Conservation (phyloP, 495 filamentous ascomycete genomes). For the Usnea hakonensis region DNA sequence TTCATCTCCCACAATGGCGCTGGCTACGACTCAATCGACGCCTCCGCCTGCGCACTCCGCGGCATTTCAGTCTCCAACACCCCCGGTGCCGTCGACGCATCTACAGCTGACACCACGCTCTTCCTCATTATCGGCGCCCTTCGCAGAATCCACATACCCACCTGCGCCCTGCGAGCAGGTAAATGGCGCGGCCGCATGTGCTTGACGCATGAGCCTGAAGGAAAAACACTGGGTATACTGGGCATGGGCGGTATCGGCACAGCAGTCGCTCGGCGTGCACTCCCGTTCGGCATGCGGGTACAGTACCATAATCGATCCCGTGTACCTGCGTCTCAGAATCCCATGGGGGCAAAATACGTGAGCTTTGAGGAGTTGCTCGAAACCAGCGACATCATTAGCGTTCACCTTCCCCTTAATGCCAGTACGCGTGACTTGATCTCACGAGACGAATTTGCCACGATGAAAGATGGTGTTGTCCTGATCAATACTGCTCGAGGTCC, state of each 20-base stretch:
- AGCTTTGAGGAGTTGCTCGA: conserved; percentile 43
- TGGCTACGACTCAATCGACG: conserved; percentile 76
- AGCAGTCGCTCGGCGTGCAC: conserved; percentile 62
- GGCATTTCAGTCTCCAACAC: conserved; percentile 61
- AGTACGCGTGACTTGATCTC: conserved; percentile 61
- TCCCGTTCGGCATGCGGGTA: conserved; percentile 62
- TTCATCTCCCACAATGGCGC: conserved; percentile 85
- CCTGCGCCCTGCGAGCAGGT: conserved; percentile 53
- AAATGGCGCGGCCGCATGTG: conserved; percentile 46
- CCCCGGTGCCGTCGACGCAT: conserved; percentile 58
- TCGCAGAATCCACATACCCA: conserved; percentile 56
- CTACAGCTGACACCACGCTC: conserved; percentile 64
- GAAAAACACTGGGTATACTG: conserved; percentile 68
- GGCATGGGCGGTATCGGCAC: conserved; percentile 81
- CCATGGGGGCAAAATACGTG: conserved; percentile 24
- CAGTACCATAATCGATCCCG: conserved; percentile 63
- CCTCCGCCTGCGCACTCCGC: conserved; percentile 55
- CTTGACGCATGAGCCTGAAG: conserved; percentile 59
- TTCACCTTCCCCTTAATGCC: conserved; percentile 67
- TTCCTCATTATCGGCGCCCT: conserved; percentile 65
- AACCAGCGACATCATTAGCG: conserved; percentile 61
- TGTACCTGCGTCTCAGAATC: conserved; percentile 44
- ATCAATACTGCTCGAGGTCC: conserved; percentile 69
- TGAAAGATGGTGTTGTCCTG: conserved; percentile 59
- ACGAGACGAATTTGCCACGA: conserved; percentile 50